Percentiles rank a stretch among this genome's conserved stretches.
Evolutionary conservation across 768 basidiomycete genomes (phyloP).

Genomic region (Trametes cingulata): DNA sequence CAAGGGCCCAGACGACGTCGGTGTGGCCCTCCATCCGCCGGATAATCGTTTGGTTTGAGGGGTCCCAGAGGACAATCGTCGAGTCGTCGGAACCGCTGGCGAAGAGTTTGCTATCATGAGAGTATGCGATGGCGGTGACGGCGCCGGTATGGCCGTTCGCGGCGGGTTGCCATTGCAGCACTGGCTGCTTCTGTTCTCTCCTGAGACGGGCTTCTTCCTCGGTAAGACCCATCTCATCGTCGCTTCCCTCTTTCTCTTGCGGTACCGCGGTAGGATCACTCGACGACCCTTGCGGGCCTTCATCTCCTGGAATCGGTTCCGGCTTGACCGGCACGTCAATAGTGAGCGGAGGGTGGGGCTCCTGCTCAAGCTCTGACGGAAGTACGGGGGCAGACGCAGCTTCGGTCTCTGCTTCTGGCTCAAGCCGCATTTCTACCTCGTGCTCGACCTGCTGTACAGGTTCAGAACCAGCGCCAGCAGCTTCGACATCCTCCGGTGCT

Average conservation of each 20-base stretch:
- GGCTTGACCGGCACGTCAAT: too few species aligned
- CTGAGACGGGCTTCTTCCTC: slow-evolving; percentile 2
- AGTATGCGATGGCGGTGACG: slow-evolving; percentile 11
- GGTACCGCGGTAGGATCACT: too few species aligned
- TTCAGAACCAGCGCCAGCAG: too few species aligned
- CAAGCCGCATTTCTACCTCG: too few species aligned
- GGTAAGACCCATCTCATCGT: neutral
- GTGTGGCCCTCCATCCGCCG: slow-evolving; percentile 13
- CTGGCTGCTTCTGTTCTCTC: neutral
- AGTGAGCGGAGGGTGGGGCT: too few species aligned
- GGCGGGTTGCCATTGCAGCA: neutral
- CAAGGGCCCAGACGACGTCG: slow-evolving; percentile 17
- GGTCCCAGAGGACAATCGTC: slow-evolving; percentile 17
- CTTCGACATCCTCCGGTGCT: too few species aligned
- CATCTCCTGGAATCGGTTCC: too few species aligned
- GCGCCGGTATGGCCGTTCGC: neutral
- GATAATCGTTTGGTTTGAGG: neutral
- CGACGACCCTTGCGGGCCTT: too few species aligned
- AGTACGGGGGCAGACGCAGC: too few species aligned
- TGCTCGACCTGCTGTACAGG: too few species aligned
- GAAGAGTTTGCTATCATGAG: slow-evolving; percentile 8
- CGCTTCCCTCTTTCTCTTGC: neutral
- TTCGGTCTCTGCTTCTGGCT: too few species aligned
- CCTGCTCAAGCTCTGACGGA: too few species aligned
- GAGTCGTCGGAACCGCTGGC: slow-evolving; percentile 17